Evolutionary conservation across 495 filamentous ascomycete species (phyloP).

Genomic region (Penicillium taxi): DNA sequence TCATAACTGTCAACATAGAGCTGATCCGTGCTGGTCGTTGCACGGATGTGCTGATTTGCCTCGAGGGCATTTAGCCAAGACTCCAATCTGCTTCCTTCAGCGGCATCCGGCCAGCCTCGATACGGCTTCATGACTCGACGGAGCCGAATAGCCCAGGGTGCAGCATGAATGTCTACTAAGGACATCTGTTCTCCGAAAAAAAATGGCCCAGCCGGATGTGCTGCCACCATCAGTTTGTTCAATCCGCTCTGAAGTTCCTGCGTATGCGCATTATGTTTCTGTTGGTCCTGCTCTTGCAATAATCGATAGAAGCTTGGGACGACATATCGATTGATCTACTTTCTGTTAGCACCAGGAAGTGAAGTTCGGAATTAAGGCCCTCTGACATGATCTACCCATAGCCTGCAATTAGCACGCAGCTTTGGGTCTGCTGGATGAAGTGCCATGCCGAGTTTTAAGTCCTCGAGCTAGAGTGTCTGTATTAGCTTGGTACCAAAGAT

Average conservation of each 20-base stretch:
- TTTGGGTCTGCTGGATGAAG: conserved; percentile 59
- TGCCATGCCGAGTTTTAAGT: conserved; percentile 52
- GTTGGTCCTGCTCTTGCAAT: conserved; percentile 60
- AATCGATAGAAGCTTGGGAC: conserved; percentile 75
- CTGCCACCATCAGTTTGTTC: conserved; percentile 61
- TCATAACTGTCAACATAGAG: conserved; percentile 69
- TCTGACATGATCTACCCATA: conserved; percentile 84
- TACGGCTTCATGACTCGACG: conserved; percentile 70
- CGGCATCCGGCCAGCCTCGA: conserved; percentile 68
- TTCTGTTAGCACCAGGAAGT: conserved; percentile 12
- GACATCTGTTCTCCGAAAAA: conserved; percentile 67
- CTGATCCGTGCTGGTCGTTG: conserved; percentile 67
- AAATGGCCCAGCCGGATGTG: conserved; percentile 65
- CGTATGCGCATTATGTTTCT: conserved; percentile 55
- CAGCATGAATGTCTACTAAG: conserved; percentile 81
- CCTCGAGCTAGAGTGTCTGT: conserved; percentile 55
- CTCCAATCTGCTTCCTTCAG: conserved; percentile 61
- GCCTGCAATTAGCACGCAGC: conserved; percentile 64
- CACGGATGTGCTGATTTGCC: conserved; percentile 59
- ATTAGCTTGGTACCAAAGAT: conserved; percentile 8
- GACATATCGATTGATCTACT: conserved; percentile 72
- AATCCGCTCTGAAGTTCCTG: conserved; percentile 64
- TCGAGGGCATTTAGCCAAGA: conserved; percentile 81
- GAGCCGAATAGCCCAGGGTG: conserved; percentile 79
- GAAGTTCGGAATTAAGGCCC: neutral